Conservation (phyloP, 176 grass and related monocot species). For the Secale cereale region DNA sequence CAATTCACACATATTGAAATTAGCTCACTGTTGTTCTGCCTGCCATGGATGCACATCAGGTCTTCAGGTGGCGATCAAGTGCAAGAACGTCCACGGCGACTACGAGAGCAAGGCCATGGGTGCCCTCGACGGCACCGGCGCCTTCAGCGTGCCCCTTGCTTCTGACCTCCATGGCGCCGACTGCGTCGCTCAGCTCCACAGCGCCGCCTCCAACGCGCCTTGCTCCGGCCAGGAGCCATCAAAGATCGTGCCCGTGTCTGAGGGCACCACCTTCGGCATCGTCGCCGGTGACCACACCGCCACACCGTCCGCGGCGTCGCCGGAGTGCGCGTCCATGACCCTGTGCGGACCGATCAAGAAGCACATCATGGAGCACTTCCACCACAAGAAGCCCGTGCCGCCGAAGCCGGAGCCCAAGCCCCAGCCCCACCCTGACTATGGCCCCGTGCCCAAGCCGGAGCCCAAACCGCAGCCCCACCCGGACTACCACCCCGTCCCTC, state of each 20-base stretch:
- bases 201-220: neutral
- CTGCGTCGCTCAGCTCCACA: conserved; percentile 34
- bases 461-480: neutral
- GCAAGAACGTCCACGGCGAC: neutral
- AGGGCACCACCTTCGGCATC: neutral
- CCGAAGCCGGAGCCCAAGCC: neutral
- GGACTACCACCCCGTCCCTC: neutral
- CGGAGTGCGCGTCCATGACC: neutral
- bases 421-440: neutral
- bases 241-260: neutral
- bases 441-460: neutral
- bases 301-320: neutral
- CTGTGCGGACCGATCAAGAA: conserved; percentile 22
- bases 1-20: too few relatives aligned
- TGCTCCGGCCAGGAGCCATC: conserved; percentile 30
- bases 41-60: neutral
- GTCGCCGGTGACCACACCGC: neutral
- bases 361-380: neutral
- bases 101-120: neutral
- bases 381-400: neutral
- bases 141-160: conserved; percentile 20
- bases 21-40: neutral
- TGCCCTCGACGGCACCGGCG: conserved; percentile 9
- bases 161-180: neutral
- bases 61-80: conserved; percentile 4